A percentile compares a stretch with the other conserved stretches of the same genome.
Evolutionary conservation across 1,284 basidiomycete species (phyloP).

Genomic region (Ceratorhiza oryzae-sativae): DNA sequence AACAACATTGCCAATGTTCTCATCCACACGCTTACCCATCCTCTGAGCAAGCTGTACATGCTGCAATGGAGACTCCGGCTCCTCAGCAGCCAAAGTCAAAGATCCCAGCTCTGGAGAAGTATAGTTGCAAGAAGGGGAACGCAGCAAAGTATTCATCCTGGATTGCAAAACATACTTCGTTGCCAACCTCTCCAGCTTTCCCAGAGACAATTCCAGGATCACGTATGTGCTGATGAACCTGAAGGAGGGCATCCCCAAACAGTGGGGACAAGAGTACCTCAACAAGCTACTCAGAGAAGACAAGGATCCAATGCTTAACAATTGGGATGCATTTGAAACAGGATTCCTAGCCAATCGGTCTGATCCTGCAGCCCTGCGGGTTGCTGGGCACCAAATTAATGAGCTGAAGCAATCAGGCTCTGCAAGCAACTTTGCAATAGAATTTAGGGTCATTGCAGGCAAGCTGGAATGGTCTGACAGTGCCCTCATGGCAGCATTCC

Average conservation of each 20-base stretch:
- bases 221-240: slow-evolving; percentile 15
- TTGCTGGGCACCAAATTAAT: not conserved
- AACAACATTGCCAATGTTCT: too few relatives aligned
- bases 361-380: not conserved
- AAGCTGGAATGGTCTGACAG: not conserved
- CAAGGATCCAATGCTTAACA: not conserved
- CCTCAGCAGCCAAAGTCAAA: not conserved
- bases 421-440: not conserved
- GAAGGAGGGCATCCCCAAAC: not conserved
- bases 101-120: not conserved
- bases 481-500: not conserved
- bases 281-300: not conserved
- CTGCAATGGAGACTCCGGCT: not conserved
- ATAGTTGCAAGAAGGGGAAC: slow-evolving; percentile 4
- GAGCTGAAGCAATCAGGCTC: not conserved
- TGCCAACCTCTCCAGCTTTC: not conserved
- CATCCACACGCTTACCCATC: too few relatives aligned
- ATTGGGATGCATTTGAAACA: not conserved
- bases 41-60: too few relatives aligned
- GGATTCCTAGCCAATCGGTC: not conserved
- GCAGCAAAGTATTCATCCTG: not conserved
- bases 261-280: slow-evolving; percentile 6
- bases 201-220: not conserved
- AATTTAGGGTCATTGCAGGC: not conserved
- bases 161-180: not conserved